Conservation (phyloP, 2,329 filamentous ascomycete genomes). For the Fusarium sp. region DNA sequence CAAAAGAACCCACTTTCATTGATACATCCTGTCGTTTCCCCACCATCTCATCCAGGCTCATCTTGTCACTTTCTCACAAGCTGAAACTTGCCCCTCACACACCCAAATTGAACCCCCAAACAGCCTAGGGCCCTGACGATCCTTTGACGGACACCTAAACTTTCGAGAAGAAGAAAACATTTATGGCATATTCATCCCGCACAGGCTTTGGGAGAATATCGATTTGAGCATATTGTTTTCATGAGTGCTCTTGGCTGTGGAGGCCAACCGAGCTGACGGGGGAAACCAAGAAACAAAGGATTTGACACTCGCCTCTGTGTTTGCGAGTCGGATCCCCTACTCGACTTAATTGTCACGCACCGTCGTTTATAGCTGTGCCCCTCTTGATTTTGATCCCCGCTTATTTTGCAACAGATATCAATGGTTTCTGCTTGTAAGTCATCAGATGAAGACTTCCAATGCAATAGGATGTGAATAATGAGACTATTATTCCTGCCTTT, state of each 20-base stretch:
- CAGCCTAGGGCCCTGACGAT: constrained; percentile 45
- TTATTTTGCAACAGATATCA: constrained; percentile 19
- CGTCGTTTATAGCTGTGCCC: constrained; percentile 17
- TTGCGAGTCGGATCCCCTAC: background rate
- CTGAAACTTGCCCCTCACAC: constrained; percentile 46
- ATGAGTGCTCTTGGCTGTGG: constrained; percentile 4
- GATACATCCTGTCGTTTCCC: constrained; percentile 26
- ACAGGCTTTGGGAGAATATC: background rate
- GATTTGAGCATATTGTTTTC: background rate
- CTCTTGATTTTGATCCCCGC: constrained; percentile 23
- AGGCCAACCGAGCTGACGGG: background rate
- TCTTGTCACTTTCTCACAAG: constrained; percentile 21
- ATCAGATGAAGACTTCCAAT: background rate
- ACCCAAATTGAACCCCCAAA: constrained; percentile 29
- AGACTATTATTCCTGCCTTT: background rate
- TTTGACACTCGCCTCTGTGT: constrained; percentile 1
- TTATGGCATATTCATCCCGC: constrained; percentile 3
- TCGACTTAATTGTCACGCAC: constrained; percentile 15
- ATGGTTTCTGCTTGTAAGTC: constrained; percentile 17
- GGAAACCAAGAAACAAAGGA: constrained; percentile 12
- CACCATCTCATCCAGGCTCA: constrained; percentile 14
- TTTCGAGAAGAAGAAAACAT: constrained; percentile 27
- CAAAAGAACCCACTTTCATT: constrained; percentile 28
- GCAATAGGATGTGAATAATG: constrained; percentile 1
- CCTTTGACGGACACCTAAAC: constrained; percentile 27